Base-by-base conservation (phyloP, 352 stramenopile genomes). In the Poterioochromonas sp. region DNA sequence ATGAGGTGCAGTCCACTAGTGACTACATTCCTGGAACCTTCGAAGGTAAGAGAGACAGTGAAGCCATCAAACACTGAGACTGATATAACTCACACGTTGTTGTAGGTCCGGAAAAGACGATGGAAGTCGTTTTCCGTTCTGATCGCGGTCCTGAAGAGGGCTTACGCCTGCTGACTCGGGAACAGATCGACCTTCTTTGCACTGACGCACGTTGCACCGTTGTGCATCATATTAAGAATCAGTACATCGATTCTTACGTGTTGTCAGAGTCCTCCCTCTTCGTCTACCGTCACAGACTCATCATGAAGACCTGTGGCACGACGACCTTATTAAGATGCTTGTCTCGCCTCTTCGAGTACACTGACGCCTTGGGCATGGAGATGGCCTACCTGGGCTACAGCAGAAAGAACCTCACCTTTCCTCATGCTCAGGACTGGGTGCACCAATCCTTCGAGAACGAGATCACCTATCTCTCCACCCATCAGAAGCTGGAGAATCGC, bases 361-460 rank as follows among this genome's bases (percentile, higher is more conserved):
- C 80, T n/a, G 60, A 78, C 39, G 49, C 77, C 22, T 88, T 98
- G 15, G 94, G 92, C 2, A 85, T 99, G 26, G 90, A 96, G 79
- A 93, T 99, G 78, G 93, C 98, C 83, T 99, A 94, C 94, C 88
- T 99, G 43, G 94, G 93, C 69, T 99, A 99, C 87, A 96, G 88
- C 68, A 89, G 95, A 58, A 99, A 99, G 87, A 98, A 99, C 86
- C 98, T 98, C 82, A 94, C 90, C 11, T 98, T 98, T 83, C 96
- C 96, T 29, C 91, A 76, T 40, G 79, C 94, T 82, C 96, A 99
- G 83, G 87, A 93, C 78, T 98, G 96, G 81, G 95, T 94, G 26
- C 95, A 99, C 86, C 92, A 88, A 51, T 95, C 86, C 62, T 99
- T 98, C 84, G 86, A 96, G 79, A 93, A 96, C 54, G 94, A 99